Evolutionary conservation across 2,329 filamentous ascomycete genomes (phyloP).

Genomic region (Ophiostoma piceae): DNA sequence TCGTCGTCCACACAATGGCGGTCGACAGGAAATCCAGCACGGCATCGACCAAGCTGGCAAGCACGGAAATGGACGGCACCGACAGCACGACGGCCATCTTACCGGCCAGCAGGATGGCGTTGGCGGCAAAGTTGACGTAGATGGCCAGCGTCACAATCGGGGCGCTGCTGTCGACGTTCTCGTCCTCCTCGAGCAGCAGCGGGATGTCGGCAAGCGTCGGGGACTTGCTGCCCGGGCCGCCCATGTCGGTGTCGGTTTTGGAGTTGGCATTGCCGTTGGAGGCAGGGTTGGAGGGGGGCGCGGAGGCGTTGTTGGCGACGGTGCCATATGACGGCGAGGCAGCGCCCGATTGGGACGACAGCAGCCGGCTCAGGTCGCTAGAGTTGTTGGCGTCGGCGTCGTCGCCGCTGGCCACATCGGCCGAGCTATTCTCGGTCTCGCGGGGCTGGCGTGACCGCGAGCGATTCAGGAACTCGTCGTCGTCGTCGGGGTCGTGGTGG

Average conservation of each 20-base stretch:
- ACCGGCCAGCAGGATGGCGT: conserved; percentile 65
- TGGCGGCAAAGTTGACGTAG: conserved; percentile 77
- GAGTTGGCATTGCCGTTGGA: background rate
- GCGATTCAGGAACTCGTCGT: conserved; percentile 34
- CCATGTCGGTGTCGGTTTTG: background rate
- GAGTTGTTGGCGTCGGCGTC: background rate
- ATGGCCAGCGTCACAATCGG: conserved; percentile 81
- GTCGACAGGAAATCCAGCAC: conserved; percentile 76
- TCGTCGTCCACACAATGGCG: conserved; percentile 74
- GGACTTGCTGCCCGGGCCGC: conserved; percentile 33
- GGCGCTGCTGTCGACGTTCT: conserved; percentile 64
- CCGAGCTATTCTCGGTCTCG: background rate
- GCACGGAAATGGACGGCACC: conserved; percentile 74
- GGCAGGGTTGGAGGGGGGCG: background rate
- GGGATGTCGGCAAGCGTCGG: conserved; percentile 51
- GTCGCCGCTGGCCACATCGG: background rate
- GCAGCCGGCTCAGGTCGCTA: background rate
- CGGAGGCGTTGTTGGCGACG: background rate
- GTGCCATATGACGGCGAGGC: background rate
- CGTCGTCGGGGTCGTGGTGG: conserved; percentile 40
- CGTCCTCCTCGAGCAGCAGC: conserved; percentile 59
- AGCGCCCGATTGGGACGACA: background rate
- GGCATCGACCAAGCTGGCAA: conserved; percentile 74
- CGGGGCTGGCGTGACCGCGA: conserved; percentile 3
- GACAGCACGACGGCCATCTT: conserved; percentile 73